Evolutionary conservation across 129 eudicot species (phyloP).

Genomic region (Mikania micrantha): DNA sequence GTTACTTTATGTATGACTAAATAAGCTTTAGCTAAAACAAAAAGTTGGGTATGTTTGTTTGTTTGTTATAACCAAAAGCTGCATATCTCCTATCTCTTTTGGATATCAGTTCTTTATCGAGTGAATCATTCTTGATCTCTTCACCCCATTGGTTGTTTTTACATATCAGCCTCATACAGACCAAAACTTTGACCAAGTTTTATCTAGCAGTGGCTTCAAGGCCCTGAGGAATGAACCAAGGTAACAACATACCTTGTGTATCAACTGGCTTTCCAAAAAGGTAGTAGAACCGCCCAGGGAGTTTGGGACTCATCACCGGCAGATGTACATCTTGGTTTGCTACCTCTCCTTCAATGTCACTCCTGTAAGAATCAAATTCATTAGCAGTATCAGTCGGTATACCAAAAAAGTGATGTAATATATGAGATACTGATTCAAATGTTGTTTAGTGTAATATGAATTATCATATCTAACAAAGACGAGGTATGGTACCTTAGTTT

Average conservation of each 20-base stretch:
- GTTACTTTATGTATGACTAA: too few relatives aligned
- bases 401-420: background rate
- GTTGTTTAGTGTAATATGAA: background rate
- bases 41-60: too few relatives aligned
- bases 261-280: slow-evolving; percentile 68
- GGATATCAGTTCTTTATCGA: too few relatives aligned
- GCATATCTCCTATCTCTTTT: too few relatives aligned
- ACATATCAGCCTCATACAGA: too few relatives aligned
- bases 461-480: background rate
- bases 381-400: background rate
- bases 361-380: slow-evolving; percentile 23
- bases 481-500: slow-evolving; percentile 43
- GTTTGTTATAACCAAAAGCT: too few relatives aligned
- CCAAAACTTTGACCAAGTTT: too few relatives aligned
- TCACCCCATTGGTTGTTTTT: too few relatives aligned
- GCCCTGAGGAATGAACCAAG: too few relatives aligned
- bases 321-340: slow-evolving; percentile 65
- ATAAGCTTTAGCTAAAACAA: too few relatives aligned
- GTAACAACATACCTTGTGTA: slow-evolving; percentile 43
- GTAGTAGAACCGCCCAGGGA: slow-evolving; percentile 87
- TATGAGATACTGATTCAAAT: background rate
- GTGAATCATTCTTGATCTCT: too few relatives aligned
- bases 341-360: slow-evolving; percentile 54
- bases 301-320: slow-evolving; percentile 66
- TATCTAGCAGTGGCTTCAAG: too few relatives aligned